A percentile compares a stretch with the other conserved stretches of the same genome.
phyloP scores from a whole-genome alignment of 2,329 filamentous ascomycete species.

The Beauveria sp. region DNA sequence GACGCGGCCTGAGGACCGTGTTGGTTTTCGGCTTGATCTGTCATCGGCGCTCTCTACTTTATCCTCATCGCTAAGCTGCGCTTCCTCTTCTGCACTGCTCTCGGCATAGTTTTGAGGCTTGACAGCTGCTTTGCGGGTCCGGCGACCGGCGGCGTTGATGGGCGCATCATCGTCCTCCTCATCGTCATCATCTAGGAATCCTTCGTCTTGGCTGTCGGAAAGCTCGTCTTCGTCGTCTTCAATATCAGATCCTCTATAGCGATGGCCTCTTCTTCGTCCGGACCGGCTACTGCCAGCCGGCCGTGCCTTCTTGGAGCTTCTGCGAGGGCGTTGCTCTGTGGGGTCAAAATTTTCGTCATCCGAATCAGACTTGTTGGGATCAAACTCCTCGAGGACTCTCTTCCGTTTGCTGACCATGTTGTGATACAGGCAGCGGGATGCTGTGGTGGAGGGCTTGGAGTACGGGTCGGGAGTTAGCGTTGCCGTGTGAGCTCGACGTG shows the following conservation, averaged over 20 bases:
- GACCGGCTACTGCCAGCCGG: conserved; percentile 26
- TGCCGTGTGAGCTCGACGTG: neutral
- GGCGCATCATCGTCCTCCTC: conserved; percentile 33
- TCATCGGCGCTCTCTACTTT: conserved; percentile 22
- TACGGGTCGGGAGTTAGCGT: neutral
- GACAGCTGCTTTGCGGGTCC: conserved; percentile 39
- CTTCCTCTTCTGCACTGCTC: conserved; percentile 33
- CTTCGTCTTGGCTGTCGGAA: conserved; percentile 44
- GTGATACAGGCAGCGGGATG: neutral
- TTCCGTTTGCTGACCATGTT: conserved; percentile 41
- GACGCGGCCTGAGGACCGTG: conserved; percentile 26
- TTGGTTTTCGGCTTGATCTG: conserved; percentile 17
- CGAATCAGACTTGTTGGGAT: conserved; percentile 59
- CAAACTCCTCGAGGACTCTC: conserved; percentile 50
- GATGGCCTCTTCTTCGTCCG: conserved; percentile 29
- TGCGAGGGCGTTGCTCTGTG: conserved; percentile 34
- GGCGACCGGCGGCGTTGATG: conserved; percentile 40
- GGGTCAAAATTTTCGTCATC: conserved; percentile 61
- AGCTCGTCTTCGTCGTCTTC: conserved; percentile 52
- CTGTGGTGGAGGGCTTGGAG: neutral
- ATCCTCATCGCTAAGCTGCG: conserved; percentile 21
- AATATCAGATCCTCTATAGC: conserved; percentile 54
- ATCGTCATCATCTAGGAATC: conserved; percentile 40
- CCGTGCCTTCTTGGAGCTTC: conserved; percentile 34
- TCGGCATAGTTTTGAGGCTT: conserved; percentile 41